These are phyloP conservation scores for Crithidia bombi DNA, from an alignment of 208 protist genomes.

Conservation along the genomic window DNA sequence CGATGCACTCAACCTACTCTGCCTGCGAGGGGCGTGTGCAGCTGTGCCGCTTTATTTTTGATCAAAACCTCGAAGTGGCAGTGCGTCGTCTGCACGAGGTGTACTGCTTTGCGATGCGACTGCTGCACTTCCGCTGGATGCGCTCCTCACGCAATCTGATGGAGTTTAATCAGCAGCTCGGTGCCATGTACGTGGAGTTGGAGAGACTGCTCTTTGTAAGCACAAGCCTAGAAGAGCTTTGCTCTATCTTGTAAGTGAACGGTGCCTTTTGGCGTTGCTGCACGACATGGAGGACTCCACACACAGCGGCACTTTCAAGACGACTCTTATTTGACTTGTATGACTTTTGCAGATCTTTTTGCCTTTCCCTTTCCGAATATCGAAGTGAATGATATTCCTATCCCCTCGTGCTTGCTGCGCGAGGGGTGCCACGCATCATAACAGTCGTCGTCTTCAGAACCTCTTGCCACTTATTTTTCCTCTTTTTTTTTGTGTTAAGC, in stretches of 20 bases:
- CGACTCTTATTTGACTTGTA: neutral
- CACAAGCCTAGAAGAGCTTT: conserved; percentile 46
- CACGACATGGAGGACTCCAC: too few relatives aligned
- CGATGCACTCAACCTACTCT: conserved; percentile 40
- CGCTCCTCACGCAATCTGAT: conserved; percentile 62
- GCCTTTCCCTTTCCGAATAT: neutral
- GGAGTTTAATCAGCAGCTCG: conserved; percentile 63
- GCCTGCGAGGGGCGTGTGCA: conserved; percentile 26
- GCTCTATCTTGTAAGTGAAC: conserved; percentile 24
- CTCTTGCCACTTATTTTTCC: neutral
- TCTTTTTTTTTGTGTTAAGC: neutral
- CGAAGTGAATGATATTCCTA: neutral
- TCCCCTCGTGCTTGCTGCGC: too few relatives aligned
- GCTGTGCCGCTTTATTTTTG: conserved; percentile 50
- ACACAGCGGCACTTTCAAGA: neutral
- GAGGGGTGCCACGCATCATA: too few relatives aligned
- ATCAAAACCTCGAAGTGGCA: conserved; percentile 33
- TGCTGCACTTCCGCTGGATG: conserved; percentile 54
- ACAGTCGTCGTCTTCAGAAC: neutral
- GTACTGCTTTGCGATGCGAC: conserved; percentile 62
- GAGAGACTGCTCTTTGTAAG: conserved; percentile 45
- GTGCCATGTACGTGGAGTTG: conserved; percentile 39
- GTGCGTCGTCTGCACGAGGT: conserved; percentile 54
- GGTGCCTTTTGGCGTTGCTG: too few relatives aligned
- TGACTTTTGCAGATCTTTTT: too few relatives aligned